Base-by-base conservation (phyloP, 2,329 filamentous ascomycete genomes). In the Trichoderma citrinoviride region DNA sequence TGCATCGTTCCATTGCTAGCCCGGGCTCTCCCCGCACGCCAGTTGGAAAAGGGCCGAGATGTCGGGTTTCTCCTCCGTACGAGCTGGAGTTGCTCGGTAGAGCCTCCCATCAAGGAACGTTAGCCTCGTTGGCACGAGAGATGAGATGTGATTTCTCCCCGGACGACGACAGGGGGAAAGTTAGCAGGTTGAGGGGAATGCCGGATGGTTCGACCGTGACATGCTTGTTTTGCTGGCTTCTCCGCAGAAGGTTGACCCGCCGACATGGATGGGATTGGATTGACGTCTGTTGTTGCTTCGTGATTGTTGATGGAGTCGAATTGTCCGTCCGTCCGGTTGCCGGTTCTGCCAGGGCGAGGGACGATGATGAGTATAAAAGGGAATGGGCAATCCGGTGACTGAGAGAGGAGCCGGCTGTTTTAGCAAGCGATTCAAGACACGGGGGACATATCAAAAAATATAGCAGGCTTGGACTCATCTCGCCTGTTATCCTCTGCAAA, bases 31-130 rank as follows among this genome's bases (percentile, higher is more conserved):
- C 54, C 58, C 52, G 37, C 62, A 46, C 53, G 62, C 62, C 53
- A 65, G 43, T 54, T 43, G 55, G 15, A 47, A 58, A 65, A 65
- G 62, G 62, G 62, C 62, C 62, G 62, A 65, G 53, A 55, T 46
- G 17, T 54, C 61, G 47, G 25, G 21, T 58, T 44, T 37, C 8
- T 10, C 14, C 25, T 15, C 17, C 29, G 12, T 7, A 54, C 14
- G 8, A 50, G 8, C 17, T 19, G 25, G 10, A 12, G 17, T 50
- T 23, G 21, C 29, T 37, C 12, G 33, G 3, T 3, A 37, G 33
- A 14, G 4, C 14, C 33, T 14, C 5, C 33, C 12, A 37, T 10
- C 33, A 37, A 37, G 33, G 33, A 37, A 37, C 33, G 14, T 29
- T 40, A 41, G 19, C 47, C 58, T 53, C 29, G 47, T 43, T 27